phyloP scores from a whole-genome alignment of 2,329 filamentous ascomycete genomes.

The Hymenoscyphus infarciens region DNA sequence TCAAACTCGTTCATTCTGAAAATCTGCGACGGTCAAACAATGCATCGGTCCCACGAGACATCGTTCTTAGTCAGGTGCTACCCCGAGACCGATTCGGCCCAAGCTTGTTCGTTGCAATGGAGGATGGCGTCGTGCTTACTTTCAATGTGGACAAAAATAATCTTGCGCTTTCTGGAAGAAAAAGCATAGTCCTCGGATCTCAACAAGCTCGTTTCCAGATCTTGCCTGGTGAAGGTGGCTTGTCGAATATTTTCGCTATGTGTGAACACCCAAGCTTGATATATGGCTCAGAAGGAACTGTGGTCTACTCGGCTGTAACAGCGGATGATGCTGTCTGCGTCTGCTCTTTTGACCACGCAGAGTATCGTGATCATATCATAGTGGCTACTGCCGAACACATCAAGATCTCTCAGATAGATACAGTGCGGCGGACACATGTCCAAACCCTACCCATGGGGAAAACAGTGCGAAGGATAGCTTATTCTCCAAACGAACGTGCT shows the following conservation, averaged over 20 bases:
- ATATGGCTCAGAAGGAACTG: slow-evolving; percentile 80
- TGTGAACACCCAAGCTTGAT: slow-evolving; percentile 94
- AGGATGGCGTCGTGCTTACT: slow-evolving; percentile 85
- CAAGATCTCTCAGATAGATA: slow-evolving; percentile 77
- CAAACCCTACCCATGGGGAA: slow-evolving; percentile 74
- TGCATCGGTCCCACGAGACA: slow-evolving; percentile 76
- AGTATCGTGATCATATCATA: slow-evolving; percentile 76
- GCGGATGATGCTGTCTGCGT: slow-evolving; percentile 80
- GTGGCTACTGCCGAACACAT: slow-evolving; percentile 75
- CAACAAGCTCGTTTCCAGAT: slow-evolving; percentile 79
- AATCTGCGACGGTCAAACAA: slow-evolving; percentile 60
- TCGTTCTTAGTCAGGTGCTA: slow-evolving; percentile 76
- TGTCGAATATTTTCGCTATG: slow-evolving; percentile 84
- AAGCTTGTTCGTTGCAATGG: slow-evolving; percentile 84
- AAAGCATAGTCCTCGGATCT: slow-evolving; percentile 80
- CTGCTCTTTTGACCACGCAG: slow-evolving; percentile 76
- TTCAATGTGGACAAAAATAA: slow-evolving; percentile 65
- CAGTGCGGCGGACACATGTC: slow-evolving; percentile 82
- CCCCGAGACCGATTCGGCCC: slow-evolving; percentile 55
- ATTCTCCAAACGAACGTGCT: slow-evolving; percentile 71
- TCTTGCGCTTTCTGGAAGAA: slow-evolving; percentile 66
- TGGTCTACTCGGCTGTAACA: slow-evolving; percentile 91
- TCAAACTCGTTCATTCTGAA: slow-evolving; percentile 64
- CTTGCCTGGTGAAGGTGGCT: slow-evolving; percentile 62
- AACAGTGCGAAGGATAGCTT: slow-evolving; percentile 82